A percentile compares a stretch with the other conserved stretches of the same genome.
phyloP scores from a whole-genome alignment of 805 yeast species.

The Priceomyces medius region DNA sequence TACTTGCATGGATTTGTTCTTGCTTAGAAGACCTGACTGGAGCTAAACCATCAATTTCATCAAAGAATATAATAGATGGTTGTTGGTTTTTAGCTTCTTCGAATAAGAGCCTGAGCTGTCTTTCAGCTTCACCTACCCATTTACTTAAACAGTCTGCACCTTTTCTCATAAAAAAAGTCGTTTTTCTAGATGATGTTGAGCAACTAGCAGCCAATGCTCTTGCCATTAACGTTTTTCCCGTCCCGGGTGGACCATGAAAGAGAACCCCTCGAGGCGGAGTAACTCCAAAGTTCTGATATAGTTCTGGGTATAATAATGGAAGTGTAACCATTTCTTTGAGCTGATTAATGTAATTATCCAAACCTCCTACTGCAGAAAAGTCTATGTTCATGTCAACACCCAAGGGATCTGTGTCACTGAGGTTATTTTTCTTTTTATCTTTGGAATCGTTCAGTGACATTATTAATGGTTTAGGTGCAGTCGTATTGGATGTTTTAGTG shows the following conservation, averaged over 20 bases:
- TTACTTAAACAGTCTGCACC: conserved; percentile 97
- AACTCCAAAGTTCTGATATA: conserved; percentile 82
- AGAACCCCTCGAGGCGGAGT: conserved; percentile 97
- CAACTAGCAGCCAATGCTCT: conserved; percentile 95
- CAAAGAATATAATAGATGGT: conserved; percentile 94
- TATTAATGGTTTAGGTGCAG: conserved; percentile 27
- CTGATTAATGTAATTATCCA: conserved; percentile 86
- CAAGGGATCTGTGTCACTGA: conserved; percentile 90
- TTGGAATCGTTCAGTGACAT: conserved; percentile 31
- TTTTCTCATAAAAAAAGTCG: conserved; percentile 95
- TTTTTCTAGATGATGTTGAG: conserved; percentile 77
- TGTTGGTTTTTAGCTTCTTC: conserved; percentile 96
- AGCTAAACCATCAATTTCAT: conserved; percentile 97
- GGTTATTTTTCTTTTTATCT: conserved; percentile 53
- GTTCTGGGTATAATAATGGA: conserved; percentile 90
- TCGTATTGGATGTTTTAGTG: conserved; percentile 26
- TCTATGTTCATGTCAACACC: conserved; percentile 87
- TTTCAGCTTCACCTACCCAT: conserved; percentile 99
- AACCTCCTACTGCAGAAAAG: conserved; percentile 85
- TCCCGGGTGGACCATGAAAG: conserved; percentile 99
- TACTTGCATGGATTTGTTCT: conserved; percentile 97
- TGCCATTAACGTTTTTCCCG: conserved; percentile 98
- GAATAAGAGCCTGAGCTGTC: conserved; percentile 84
- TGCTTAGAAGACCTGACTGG: conserved; percentile 97
- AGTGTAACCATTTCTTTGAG: conserved; percentile 95